Percentiles rank a stretch among this genome's conserved stretches.
Evolutionary conservation across 495 filamentous ascomycete genomes (phyloP).

Genomic region (Aspergillus ostianus): DNA sequence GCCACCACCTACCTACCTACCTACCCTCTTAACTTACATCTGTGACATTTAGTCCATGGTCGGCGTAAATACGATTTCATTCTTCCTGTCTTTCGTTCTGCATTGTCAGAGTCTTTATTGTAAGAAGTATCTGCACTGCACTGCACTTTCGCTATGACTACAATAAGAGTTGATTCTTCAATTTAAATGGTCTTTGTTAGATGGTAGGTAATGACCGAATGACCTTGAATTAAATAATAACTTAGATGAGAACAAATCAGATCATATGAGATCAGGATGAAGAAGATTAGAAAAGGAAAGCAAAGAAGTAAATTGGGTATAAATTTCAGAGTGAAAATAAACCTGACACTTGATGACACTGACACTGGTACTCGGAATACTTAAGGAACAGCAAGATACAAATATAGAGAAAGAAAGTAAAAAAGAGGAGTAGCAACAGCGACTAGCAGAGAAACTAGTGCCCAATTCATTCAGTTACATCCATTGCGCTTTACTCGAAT

Average conservation of each 20-base stretch:
- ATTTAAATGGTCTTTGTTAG: too few relatives aligned
- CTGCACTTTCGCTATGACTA: too few relatives aligned
- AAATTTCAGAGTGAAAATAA: slow-evolving; percentile 25
- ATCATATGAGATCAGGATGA: background rate
- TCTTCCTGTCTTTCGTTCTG: background rate
- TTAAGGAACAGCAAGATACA: slow-evolving; percentile 6
- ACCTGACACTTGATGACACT: too few relatives aligned
- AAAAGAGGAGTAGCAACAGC: slow-evolving; percentile 5
- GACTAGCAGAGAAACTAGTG: background rate
- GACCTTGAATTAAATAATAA: too few relatives aligned
- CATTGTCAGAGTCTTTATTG: too few relatives aligned
- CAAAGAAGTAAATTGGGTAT: slow-evolving; percentile 29
- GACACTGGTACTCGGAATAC: slow-evolving; percentile 1
- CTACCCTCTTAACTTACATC: background rate
- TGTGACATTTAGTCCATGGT: slow-evolving; percentile 8
- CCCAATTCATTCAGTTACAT: background rate
- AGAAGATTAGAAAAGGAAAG: slow-evolving; percentile 1
- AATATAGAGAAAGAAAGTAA: slow-evolving; percentile 4
- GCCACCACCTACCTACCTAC: background rate
- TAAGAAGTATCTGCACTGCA: too few relatives aligned
- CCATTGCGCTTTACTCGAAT: background rate
- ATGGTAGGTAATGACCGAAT: too few relatives aligned
- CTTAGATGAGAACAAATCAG: slow-evolving; percentile 2
- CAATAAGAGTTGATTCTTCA: too few relatives aligned
- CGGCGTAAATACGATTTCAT: slow-evolving; percentile 12